Base-by-base conservation (phyloP, 2,329 filamentous ascomycete species). In the Sporothrix pseudoabietina region DNA sequence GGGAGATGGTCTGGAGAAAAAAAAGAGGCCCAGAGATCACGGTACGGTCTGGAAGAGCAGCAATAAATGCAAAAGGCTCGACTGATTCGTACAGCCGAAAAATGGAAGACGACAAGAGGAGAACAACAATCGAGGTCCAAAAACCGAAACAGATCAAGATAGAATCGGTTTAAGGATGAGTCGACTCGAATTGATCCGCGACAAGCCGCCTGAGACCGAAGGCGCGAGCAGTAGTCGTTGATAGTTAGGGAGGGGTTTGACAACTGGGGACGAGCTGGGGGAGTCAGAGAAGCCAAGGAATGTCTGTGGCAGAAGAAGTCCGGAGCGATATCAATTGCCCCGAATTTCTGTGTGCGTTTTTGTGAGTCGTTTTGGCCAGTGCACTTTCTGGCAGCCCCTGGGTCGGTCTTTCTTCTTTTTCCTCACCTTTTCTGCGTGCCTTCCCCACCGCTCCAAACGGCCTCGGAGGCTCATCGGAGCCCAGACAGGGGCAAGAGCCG, bases 381-480 rank as follows among this genome's bases (percentile, higher is more conserved):
- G 44, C 14, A 26, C 35, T 44, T 44, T 63, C 30, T 16, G 22
- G 9, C 41, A 35, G 35, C 57, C 14, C 44, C 44, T 49, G 44
- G 44, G 44, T 59, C 16, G 14, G 9, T 14, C 10, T 52, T 30
- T 19, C 39, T 49, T 35, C n/a, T 52, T 52, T 41, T 14, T 71
- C 52, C 52, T 54, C n/a, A 12, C 19, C 5, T 70, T 52, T n/a
- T 26, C 32, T 30, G 32, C 59, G 35, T 66, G 35, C 44, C 32
- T 39, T 66, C 39, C 32, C 69, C 61, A 63, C 55, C 32, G 52
- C 35, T 30, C 10, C 10, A 22, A 55, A 12, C 55, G 57, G 30
- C 39, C 61, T 78, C 78, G 78, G 78, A 78, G 77, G 71, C 71
- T 76, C 75, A 79, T 79, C 78, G 78, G 78, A 79, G 77, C 66